Base-by-base conservation (phyloP, 805 yeast genomes). In the Metschnikowia shivogae region DNA sequence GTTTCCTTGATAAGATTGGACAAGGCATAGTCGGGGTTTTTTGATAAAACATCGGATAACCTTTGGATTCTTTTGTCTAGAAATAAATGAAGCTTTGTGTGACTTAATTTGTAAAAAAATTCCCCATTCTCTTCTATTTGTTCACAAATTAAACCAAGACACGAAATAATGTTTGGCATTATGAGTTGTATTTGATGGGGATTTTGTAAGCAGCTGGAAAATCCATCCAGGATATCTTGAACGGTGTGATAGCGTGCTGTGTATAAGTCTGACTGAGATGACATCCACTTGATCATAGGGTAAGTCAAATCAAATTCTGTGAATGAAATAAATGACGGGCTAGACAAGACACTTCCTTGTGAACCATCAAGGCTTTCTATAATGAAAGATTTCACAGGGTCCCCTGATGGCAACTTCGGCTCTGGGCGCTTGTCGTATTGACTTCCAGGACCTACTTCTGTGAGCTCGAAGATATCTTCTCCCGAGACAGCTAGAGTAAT, bases 81-180 rank as follows among this genome's bases (percentile, higher is more conserved):
- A 50, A 61, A 76, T 1, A 48, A 45, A 2, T 69, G 46, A 2
- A 77, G 68, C 44, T 68, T 74, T 1, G 52, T 55, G 3, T 60
- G 46, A 1, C 78, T 69, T 27, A 74, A 69, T 54, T 73, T 78
- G 59, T 61, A 68, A 47, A 65, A 71, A 0, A 20, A 26, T 35
- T 67, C 73, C 11, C 56, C 68, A 37, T 59, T 61, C 48, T 71
- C 72, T 5, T 49, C 51, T 8, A 71, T 55, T 1, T 46, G 47
- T 7, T 67, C 73, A 50, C 71, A 68, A 1, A 66, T 53, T 5
- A 27, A 34, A 6, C 43, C 44, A 4, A 53, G 29, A n/a, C 50
- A 42, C 6, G 35, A 24, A 27, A 28, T 11, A 8, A 51, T 19
- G 6, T 8, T 27, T 14, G 11, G 26, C 17, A 36, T 42, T 8